Evolutionary conservation across 2,329 filamentous ascomycete genomes (phyloP).

Genomic region (Arachnomyces sp.): DNA sequence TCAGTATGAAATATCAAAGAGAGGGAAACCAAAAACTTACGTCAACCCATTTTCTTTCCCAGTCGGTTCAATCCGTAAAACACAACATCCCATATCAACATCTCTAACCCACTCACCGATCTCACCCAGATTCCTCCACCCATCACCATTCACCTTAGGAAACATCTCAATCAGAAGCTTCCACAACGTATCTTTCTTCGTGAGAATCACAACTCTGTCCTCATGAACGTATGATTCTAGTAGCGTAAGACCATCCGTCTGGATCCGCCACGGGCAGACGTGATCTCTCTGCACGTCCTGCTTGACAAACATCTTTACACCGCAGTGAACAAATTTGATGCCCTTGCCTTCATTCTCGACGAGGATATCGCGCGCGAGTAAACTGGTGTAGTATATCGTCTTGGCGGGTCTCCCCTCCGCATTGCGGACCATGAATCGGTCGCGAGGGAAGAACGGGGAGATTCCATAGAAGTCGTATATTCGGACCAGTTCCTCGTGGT

Average conservation of each 20-base stretch:
- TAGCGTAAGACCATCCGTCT: constrained; percentile 86
- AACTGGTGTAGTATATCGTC: constrained; percentile 92
- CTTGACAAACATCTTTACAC: constrained; percentile 99
- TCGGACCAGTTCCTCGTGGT: constrained; percentile 65
- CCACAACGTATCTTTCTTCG: constrained; percentile 69
- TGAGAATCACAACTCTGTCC: constrained; percentile 63
- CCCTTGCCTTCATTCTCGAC: constrained; percentile 79
- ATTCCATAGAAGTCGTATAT: constrained; percentile 83
- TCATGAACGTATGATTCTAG: constrained; percentile 83
- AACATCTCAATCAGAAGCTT: constrained; percentile 93
- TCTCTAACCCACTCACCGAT: constrained; percentile 75
- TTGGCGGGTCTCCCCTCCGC: constrained; percentile 78
- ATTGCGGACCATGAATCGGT: constrained; percentile 95
- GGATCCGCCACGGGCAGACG: constrained; percentile 88
- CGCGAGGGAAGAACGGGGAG: constrained; percentile 72
- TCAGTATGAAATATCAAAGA: too few species aligned
- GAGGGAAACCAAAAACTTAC: too few species aligned
- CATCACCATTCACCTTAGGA: constrained; percentile 69
- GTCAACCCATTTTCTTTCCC: constrained; percentile 52
- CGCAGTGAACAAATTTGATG: constrained; percentile 91
- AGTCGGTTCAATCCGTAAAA: constrained; percentile 72
- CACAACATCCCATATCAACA: constrained; percentile 83
- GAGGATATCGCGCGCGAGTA: constrained; percentile 75
- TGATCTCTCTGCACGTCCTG: constrained; percentile 82
- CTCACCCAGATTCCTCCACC: constrained; percentile 70